Base-by-base conservation (phyloP, 2,329 filamentous ascomycete genomes). In the Arthroderma uncinatum region DNA sequence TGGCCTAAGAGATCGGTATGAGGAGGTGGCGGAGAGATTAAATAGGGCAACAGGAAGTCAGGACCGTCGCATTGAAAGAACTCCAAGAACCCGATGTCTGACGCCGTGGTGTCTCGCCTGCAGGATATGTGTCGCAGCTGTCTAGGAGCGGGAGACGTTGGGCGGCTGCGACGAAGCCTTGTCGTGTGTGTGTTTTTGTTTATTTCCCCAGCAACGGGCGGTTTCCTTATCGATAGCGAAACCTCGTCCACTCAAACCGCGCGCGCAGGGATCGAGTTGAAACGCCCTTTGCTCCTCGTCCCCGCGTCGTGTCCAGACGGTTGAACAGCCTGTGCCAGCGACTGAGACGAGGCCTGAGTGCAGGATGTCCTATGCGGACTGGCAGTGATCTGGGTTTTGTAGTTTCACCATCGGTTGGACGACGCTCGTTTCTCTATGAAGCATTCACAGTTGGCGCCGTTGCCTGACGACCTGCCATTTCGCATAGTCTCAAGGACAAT, bases 401-500 rank as follows among this genome's bases (percentile, higher is more conserved):
- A 16, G n/a, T 14, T 50, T 19, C 28, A 30, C n/a, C 47, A 19
- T 33, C n/a, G 6, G 4, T 25, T 16, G 33, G n/a, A n/a, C 21
- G 19, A 47, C 47, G 14, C 47, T 50, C 25, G 12, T 50, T 39
- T 36, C 21, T 34, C 53, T 25, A 82, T 83, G 76, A 78, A 78
- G 67, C 79, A 95, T 80, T 95, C 90, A 63, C 93, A 98, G 75
- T 76, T 91, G 64, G 90, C 90, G 68, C 90, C 92, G 63, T 77
- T 97, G 54, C 93, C 93, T 23, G 68, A 66, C 61, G 83, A 95
- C 67, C 79, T 98, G 53, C 93, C 93, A 55, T 98, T 98, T 72
- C 84, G 92, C 62, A 86, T 98, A 67, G 82, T 98, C 66, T 97
- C 93, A 60, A 93, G 93, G 71, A 98, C 93, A 12, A 95, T 98